A percentile compares a stretch with the other conserved stretches of the same genome.
Evolutionary conservation across 352 stramenopile species (phyloP).

Genomic region (Phytophthora pinifolia): DNA sequence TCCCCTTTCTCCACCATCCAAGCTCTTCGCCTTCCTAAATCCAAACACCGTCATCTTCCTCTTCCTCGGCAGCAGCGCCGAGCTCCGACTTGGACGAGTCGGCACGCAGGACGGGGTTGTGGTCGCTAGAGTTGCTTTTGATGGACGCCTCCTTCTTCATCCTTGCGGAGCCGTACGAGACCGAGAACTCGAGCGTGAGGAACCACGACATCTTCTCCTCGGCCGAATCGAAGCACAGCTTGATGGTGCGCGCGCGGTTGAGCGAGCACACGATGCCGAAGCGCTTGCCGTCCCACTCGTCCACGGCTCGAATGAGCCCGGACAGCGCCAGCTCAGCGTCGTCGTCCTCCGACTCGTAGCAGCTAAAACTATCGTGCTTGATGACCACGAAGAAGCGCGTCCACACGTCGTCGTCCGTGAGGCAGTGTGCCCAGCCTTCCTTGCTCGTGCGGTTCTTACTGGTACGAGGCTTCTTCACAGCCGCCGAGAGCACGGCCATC

Average conservation of each 20-base stretch:
- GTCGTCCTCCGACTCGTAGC: constrained; percentile 74
- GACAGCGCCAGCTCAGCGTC: constrained; percentile 66
- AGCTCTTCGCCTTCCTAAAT: constrained; percentile 38
- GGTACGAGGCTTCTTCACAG: constrained; percentile 53
- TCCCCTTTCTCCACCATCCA: neutral
- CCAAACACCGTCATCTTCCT: constrained; percentile 71
- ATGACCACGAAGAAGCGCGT: constrained; percentile 75
- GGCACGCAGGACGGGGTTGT: constrained; percentile 39
- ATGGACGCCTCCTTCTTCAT: constrained; percentile 74
- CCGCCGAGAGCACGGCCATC: constrained; percentile 70
- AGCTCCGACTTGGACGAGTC: constrained; percentile 43
- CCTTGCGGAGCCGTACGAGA: constrained; percentile 60
- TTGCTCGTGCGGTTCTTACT: constrained; percentile 60
- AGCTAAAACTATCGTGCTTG: constrained; percentile 78
- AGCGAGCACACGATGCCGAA: constrained; percentile 71
- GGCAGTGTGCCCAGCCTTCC: constrained; percentile 71
- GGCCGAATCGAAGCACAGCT: constrained; percentile 76
- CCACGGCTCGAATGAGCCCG: constrained; percentile 61
- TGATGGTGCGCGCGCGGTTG: constrained; percentile 69
- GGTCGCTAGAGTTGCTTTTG: constrained; percentile 38
- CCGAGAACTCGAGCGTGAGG: constrained; percentile 72
- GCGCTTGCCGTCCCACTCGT: constrained; percentile 77
- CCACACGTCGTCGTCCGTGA: constrained; percentile 77
- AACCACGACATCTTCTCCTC: constrained; percentile 88
- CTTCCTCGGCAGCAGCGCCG: constrained; percentile 19